Base-by-base conservation (phyloP, 2,329 filamentous ascomycete species). In the Dryadomyces quercus-mongolicae region DNA sequence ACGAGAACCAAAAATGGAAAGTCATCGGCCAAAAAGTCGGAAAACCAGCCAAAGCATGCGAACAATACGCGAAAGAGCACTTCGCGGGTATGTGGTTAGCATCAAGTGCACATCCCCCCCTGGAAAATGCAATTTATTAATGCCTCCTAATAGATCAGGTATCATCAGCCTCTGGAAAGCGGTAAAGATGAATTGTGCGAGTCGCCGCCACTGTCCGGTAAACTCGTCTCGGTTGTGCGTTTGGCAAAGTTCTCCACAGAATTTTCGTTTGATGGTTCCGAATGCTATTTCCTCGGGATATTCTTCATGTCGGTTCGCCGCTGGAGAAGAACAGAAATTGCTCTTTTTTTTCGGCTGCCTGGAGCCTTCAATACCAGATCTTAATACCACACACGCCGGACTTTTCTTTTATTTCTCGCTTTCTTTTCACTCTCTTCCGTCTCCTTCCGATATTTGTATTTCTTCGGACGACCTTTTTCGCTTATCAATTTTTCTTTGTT, bases 1-100 rank as follows among this genome's bases (percentile, higher is more conserved):
- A 97, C 71, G 93, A 98, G 68, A 86, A 89, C 66, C 96, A 94
- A 70, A 97, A 97, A 68, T 98, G 93, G 93, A 97, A 97, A 72
- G 83, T 85, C 25, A 97, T 97, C 66, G 93, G 93, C 40, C 85
- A 88, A 68, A 97, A 97, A 71, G 89, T 98, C 62, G 90, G 91
- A 65, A 98, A 98, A 72, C 93, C 93, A 50, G 93, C 93, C 62
- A 98, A 98, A 59, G 75, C 75, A 25, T 78, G 75, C 58, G 75
- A 78, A 60, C 91, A 96, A 70, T 96, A 95, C 68, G 92, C 92
- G 55, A 96, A 95, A 70, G 92, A 97, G 69, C 88, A 97, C 70
- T 95, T 95, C 20, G 18, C 44, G 45, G 51, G 64, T 67, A 61
- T 34, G 61, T 22, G 13, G 36, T 40, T 16, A 40, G 36, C 36